Evolutionary conservation across 139 green algal genomes (phyloP), one percentile per base, ranked within the genome.

Genomic region (Chlorella sp.): DNA sequence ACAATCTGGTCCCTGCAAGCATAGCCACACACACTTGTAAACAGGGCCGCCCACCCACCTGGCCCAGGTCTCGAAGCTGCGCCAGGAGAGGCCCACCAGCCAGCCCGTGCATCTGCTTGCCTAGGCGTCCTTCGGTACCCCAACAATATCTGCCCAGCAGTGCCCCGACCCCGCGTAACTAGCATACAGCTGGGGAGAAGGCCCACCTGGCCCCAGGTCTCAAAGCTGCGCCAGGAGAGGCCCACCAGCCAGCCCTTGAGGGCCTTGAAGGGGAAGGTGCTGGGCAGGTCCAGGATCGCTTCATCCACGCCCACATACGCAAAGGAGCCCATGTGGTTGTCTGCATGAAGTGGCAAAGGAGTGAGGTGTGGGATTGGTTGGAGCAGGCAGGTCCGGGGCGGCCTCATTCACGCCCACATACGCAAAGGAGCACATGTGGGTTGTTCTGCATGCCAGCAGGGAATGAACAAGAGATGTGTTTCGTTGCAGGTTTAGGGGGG

Each of bases 251-350:
- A 88, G 85, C 95, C 95, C 64, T 86, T 77, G 34, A 90, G 87
- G 15, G 64, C 66, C 0, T 89, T 91, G 36, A 98, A 90, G 4
- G 95, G 94, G 4, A 93, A 94, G 15, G 97, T 37, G 66, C 81
- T 88, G 57, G 97, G 96, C 28, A 98, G 93, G 88, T 98, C 95
- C 88, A 98, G 96, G 79, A 99, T 96, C 1, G 97, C 97, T 76
- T 95, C 93, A 93, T 98, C 97, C 57, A 92, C 85, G 30, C 96
- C 97, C 34, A 99, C 94, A 82, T 99, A 99, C 19, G 96, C 85
- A 83, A 89, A 89, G 19, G 71, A 73, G 3, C 85, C 85, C 28
- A 89, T 69, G 48, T 83, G 71, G 48, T 48, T 57, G 48, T 57
- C 48, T 57, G 48, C 48, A 57, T 42, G 71, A 60, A 83, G 48